phyloP scores from a whole-genome alignment of 768 basidiomycete genomes.

The Gloeostereum incarnatum region DNA sequence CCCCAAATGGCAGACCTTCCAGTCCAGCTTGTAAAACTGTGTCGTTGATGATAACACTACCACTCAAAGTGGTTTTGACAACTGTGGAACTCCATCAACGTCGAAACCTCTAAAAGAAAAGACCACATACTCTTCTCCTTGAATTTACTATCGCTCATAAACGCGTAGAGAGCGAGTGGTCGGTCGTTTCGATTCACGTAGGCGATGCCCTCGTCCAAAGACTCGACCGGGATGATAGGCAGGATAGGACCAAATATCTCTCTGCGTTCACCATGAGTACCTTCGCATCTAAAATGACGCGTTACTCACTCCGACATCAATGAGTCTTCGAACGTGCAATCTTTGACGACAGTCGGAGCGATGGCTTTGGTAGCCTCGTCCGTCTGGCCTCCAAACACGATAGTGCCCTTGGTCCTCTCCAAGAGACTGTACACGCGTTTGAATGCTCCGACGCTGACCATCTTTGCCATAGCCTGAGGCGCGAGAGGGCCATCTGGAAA shows the following conservation, averaged over 20 bases:
- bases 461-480: slow-evolving; percentile 36
- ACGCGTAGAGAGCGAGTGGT: slow-evolving; percentile 73
- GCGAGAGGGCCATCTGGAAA: slow-evolving; percentile 25
- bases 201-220: slow-evolving; percentile 61
- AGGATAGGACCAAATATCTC: slow-evolving; percentile 83
- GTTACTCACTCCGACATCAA: slow-evolving; percentile 75
- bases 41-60: slow-evolving; percentile 65
- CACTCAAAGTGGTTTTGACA: slow-evolving; percentile 61
- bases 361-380: slow-evolving; percentile 54
- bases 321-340: slow-evolving; percentile 45
- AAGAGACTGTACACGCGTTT: slow-evolving; percentile 52
- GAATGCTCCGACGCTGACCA: slow-evolving; percentile 46
- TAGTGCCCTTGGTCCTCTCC: slow-evolving; percentile 54
- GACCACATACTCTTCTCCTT: slow-evolving; percentile 49
- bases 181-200: slow-evolving; percentile 49
- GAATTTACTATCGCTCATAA: slow-evolving; percentile 47
- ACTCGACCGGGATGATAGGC: slow-evolving; percentile 64
- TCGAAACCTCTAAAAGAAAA: neutral
- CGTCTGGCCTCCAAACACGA: slow-evolving; percentile 56
- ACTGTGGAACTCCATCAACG: slow-evolving; percentile 27
- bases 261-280: too few species aligned
- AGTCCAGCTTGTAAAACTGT: slow-evolving; percentile 48
- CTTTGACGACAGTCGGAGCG: slow-evolving; percentile 60
- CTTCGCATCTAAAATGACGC: too few species aligned
- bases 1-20: slow-evolving; percentile 67